Evolutionary conservation across 208 protist species (phyloP).

Genomic region (Plasmodiophora brassicae): DNA sequence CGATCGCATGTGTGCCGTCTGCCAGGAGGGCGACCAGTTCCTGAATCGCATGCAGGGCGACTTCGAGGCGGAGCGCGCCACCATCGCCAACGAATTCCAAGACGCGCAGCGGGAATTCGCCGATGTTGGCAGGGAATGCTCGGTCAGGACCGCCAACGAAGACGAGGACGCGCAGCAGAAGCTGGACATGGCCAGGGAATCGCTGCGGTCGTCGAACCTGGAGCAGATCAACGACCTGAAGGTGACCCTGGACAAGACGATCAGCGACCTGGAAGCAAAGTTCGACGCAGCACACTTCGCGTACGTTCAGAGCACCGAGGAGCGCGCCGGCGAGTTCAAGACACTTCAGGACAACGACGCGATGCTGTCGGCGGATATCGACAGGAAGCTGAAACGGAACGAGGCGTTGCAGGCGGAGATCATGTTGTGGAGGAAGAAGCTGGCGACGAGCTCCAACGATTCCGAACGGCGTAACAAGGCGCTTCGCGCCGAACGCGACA

Average conservation of each 20-base stretch:
- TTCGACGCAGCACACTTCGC: background rate
- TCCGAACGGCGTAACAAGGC: background rate
- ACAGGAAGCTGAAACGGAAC: background rate
- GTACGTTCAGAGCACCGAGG: background rate
- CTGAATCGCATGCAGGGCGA: background rate
- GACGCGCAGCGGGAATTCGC: background rate
- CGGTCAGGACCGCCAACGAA: background rate
- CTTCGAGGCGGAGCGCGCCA: background rate
- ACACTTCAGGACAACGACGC: background rate
- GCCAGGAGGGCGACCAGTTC: background rate
- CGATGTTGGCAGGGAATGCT: background rate
- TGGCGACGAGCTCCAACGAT: background rate
- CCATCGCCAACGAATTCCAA: background rate
- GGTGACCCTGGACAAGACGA: background rate
- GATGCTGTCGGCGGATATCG: background rate
- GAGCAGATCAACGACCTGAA: background rate
- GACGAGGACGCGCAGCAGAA: background rate
- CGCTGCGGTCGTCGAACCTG: background rate
- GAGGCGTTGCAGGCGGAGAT: background rate
- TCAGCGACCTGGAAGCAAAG: background rate
- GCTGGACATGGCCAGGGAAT: background rate
- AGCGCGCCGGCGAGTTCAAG: background rate
- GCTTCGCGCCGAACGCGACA: background rate
- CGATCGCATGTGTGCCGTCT: background rate
- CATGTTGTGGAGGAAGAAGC: background rate